Evolutionary conservation across 371 early-diverging fungal species (phyloP), one percentile per base, ranked within the genome.

Genomic region (Mucor lusitanicus): DNA sequence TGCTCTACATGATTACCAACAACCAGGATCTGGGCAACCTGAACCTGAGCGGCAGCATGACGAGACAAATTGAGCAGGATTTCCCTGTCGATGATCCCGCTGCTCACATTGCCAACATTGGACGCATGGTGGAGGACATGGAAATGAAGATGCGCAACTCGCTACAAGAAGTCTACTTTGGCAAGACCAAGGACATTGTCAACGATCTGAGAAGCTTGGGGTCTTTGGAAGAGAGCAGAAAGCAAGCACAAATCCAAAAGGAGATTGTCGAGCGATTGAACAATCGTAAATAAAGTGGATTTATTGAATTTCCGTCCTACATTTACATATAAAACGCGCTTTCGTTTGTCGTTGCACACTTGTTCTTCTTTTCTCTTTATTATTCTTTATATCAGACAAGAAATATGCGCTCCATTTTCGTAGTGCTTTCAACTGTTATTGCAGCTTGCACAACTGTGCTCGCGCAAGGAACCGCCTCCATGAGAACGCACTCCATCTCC

Each of bases 61-160:
- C 97, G 0, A 89, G 97, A 53, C 96, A 95, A 85, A 92, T 94
- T 27, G 97, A 95, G 75, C 90, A 91, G 69, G 97, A 96, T 65
- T 81, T 77, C 58, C 87, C 91, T 13, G 81, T 93, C 3, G 93
- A 95, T 53, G 92, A 92, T 61, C 83, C 84, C 15, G 76, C 75
- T 56, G 87, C 92, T 39, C 99, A 98, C 70, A 87, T 98, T 61
- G 92, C 87, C 63, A 97, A 98, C 77, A 91, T 98, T 67, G 99
- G 99, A 2, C 89, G 92, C n/a, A 91, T 98, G 88, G 91, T 98
- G 2, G 99, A 98, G 76, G 99, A 97, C 63, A 95, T 95, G 92
- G 99, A 98, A 76, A 76, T 88, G 68, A 97, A 97, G 82, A 94
- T 98, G 94, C 92, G 99, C 61, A 93, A 95, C 73, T 76, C 92